Evolutionary conservation across 2,329 filamentous ascomycete genomes (phyloP).

Genomic region (Cyphellophora attinorum): DNA sequence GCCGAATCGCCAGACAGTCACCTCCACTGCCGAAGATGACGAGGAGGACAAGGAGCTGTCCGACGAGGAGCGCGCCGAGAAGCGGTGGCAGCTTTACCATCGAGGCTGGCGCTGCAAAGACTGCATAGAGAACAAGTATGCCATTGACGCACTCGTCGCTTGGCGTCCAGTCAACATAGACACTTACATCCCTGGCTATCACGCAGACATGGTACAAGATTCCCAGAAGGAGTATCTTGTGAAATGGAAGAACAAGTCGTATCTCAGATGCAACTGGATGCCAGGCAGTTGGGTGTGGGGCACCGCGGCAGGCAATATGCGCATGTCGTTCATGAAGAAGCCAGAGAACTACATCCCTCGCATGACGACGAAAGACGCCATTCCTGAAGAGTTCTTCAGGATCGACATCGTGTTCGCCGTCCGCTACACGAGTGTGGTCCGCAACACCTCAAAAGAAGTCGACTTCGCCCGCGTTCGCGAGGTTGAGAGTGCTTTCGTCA

Average conservation of each 20-base stretch:
- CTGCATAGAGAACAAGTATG: conserved; percentile 55
- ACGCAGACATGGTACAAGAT: conserved; percentile 51
- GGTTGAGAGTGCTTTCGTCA: conserved; percentile 68
- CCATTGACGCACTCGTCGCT: conserved; percentile 70
- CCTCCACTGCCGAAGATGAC: conserved; percentile 20
- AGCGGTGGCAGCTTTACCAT: conserved; percentile 63
- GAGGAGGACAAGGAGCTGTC: conserved; percentile 25
- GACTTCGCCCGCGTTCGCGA: conserved; percentile 64
- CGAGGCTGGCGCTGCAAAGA: conserved; percentile 71
- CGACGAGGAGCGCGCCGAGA: conserved; percentile 43
- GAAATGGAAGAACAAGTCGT: conserved; percentile 75
- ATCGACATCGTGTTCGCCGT: conserved; percentile 85
- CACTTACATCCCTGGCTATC: conserved; percentile 43
- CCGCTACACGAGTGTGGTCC: conserved; percentile 53
- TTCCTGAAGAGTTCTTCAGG: conserved; percentile 76
- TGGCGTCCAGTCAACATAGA: conserved; percentile 66
- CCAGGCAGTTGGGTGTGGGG: conserved; percentile 84
- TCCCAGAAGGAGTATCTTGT: conserved; percentile 86
- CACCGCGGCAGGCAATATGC: conserved; percentile 52
- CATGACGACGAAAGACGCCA: conserved; percentile 64
- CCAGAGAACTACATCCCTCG: conserved; percentile 54
- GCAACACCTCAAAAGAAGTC: conserved; percentile 52
- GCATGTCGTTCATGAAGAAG: conserved; percentile 66
- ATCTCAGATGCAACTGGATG: conserved; percentile 77
- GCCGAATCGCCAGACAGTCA: conserved; percentile 33